Conservation (phyloP, 176 grass and related monocot genomes). For the Saccharum spontaneum region DNA sequence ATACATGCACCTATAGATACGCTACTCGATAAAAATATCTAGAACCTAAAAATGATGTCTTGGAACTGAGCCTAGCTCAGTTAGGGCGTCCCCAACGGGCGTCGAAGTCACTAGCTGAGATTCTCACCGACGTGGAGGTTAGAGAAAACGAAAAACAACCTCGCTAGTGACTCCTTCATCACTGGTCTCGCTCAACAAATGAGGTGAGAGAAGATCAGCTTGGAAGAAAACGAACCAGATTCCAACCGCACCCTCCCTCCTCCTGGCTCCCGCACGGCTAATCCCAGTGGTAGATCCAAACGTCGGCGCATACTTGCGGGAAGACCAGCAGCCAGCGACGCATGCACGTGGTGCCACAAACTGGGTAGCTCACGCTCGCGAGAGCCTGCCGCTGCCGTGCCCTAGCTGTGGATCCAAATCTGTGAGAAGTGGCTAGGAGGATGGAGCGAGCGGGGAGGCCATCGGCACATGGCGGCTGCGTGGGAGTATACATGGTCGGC, state of each 20-base stretch:
- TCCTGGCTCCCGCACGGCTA: not conserved
- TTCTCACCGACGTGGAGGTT: not conserved
- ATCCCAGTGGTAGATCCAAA: not conserved
- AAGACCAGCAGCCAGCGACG: not conserved
- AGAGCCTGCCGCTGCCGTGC: not conserved
- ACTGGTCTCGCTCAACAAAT: not conserved
- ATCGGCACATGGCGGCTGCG: not conserved
- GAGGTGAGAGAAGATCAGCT: not conserved
- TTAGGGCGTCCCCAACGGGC: not conserved
- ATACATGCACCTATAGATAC: not conserved
- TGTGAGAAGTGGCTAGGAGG: not conserved
- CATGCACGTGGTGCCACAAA: not conserved
- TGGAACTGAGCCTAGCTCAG: not conserved
- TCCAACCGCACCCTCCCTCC: not conserved
- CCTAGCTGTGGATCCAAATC: not conserved
- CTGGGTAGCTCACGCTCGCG: not conserved
- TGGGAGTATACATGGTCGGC: not conserved
- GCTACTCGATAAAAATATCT: not conserved
- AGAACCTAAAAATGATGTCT: not conserved
- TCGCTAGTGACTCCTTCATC: not conserved
- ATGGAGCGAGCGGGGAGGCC: not conserved
- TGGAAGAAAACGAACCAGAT: not conserved
- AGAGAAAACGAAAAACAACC: not conserved
- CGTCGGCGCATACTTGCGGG: not conserved
- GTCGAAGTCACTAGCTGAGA: not conserved